Conservation (phyloP, 148 eudicot genomes). For the Mesembryanthemum crystallinum region DNA sequence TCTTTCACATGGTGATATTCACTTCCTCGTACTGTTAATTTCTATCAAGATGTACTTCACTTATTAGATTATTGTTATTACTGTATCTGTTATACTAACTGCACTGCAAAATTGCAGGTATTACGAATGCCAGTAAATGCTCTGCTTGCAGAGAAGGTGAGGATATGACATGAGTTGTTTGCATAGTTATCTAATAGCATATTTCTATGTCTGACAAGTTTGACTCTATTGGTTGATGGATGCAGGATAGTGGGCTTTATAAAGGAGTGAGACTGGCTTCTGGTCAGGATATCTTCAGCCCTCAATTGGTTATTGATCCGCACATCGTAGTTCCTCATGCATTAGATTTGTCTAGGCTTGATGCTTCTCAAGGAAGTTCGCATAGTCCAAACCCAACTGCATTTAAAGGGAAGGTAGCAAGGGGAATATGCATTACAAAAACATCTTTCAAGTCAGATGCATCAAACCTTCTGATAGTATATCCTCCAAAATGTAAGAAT, state of each 20-base stretch:
- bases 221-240: neutral
- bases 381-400: constrained; percentile 21
- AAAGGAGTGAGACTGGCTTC: constrained; percentile 70
- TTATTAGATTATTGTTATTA: neutral
- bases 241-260: constrained; percentile 61
- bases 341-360: constrained; percentile 27
- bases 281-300: constrained; percentile 86
- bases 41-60: neutral
- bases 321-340: constrained; percentile 38
- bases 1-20: too few relatives aligned
- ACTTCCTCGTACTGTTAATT: neutral
- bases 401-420: constrained; percentile 55
- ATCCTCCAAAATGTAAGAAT: constrained; percentile 93
- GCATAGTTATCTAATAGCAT: neutral
- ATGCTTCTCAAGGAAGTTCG: constrained; percentile 24
- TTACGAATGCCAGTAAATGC: constrained; percentile 69
- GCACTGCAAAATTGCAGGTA: constrained; percentile 43
- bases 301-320: constrained; percentile 65
- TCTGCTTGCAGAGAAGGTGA: constrained; percentile 69
- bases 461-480: constrained; percentile 61
- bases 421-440: constrained; percentile 73
- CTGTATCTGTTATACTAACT: neutral
- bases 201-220: neutral
- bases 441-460: constrained; percentile 57
- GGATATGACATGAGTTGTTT: constrained; percentile 5